Conservation (phyloP, 257 asterid species). For the Nicotiana attenuata region DNA sequence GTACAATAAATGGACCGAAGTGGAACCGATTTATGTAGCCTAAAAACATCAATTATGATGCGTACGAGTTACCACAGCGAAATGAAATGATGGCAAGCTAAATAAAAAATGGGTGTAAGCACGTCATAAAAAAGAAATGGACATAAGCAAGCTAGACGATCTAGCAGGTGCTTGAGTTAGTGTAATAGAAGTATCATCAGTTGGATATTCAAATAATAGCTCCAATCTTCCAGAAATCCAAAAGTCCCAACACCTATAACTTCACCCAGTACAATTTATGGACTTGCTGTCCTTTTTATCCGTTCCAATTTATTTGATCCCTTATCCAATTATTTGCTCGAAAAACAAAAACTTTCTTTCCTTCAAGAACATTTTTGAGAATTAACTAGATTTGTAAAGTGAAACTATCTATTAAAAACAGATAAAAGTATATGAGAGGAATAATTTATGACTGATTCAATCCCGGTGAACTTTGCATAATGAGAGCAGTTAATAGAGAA, state of each 20-base stretch:
- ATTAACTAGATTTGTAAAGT: background rate
- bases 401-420: background rate
- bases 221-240: background rate
- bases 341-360: background rate
- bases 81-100: background rate
- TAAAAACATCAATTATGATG: constrained; percentile 5
- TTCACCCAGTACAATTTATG: background rate
- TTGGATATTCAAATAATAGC: background rate
- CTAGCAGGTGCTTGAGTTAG: background rate
- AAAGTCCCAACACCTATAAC: background rate
- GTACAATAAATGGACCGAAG: background rate
- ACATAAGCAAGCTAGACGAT: background rate
- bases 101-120: too few relatives aligned
- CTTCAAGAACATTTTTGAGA: background rate
- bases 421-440: background rate
- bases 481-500: background rate
- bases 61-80: background rate
- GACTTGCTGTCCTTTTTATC: background rate
- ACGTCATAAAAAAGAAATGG: background rate
- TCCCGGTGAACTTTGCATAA: background rate
- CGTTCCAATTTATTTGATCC: background rate
- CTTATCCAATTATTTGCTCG: background rate
- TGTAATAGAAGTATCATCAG: background rate
- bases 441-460: background rate
- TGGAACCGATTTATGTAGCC: background rate